Conservation (phyloP, 495 filamentous ascomycete genomes). For the Penicillium bialowiezense region DNA sequence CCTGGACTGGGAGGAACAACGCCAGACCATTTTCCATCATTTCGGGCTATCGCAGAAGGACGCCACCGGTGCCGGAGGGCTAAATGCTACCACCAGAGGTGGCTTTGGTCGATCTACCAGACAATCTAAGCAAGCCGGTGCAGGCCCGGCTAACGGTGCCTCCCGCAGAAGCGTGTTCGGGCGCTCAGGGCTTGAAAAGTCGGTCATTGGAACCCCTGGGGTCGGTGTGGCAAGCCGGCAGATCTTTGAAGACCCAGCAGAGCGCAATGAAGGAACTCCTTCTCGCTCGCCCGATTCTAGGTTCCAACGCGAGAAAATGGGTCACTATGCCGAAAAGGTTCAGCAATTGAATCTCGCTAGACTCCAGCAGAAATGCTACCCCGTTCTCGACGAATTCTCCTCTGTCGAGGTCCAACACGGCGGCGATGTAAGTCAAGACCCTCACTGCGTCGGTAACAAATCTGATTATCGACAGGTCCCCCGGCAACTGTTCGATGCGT, state of each 20-base stretch:
- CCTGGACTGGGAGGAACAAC: conserved; percentile 92
- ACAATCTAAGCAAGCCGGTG: conserved; percentile 34
- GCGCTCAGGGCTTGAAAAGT: conserved; percentile 67
- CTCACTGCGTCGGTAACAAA: not conserved
- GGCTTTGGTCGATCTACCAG: conserved; percentile 59
- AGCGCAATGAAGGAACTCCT: conserved; percentile 43
- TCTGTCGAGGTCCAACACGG: conserved; percentile 65
- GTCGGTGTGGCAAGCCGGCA: conserved; percentile 51
- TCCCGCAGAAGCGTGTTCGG: conserved; percentile 66
- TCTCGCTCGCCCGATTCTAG: conserved; percentile 61
- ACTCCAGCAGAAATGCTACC: conserved; percentile 59
- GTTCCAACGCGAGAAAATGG: conserved; percentile 75
- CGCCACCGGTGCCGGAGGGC: conserved; percentile 37
- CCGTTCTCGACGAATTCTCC: conserved; percentile 69
- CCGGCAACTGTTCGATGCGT: conserved; percentile 71
- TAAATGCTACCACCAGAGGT: conserved; percentile 39
- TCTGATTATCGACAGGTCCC: conserved; percentile 45
- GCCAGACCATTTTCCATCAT: conserved; percentile 88
- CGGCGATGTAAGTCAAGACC: conserved; percentile 51
- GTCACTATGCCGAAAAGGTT: conserved; percentile 70
- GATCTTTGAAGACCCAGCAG: conserved; percentile 65
- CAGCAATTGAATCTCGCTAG: conserved; percentile 71
- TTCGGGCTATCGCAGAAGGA: conserved; percentile 80
- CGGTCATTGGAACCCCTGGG: conserved; percentile 76
- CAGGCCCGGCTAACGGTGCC: conserved; percentile 25